Conservation (phyloP, 2,329 filamentous ascomycete genomes). For the Phaeosphaeriaceae sp. region DNA sequence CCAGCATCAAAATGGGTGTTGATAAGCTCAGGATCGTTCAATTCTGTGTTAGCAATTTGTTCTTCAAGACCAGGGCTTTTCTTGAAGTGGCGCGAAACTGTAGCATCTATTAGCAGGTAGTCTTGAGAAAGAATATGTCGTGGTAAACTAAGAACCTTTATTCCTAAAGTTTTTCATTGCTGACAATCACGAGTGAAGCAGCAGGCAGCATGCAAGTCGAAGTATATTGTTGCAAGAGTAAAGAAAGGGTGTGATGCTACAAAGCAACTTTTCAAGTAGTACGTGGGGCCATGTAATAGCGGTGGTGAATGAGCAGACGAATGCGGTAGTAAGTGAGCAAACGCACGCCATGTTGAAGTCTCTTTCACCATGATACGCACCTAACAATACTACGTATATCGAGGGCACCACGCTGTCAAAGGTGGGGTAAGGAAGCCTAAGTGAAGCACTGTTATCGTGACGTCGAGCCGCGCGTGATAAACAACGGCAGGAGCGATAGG, state of each 20-base stretch:
- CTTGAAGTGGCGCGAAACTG: slow-evolving; percentile 32
- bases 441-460: neutral
- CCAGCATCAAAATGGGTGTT: slow-evolving; percentile 21
- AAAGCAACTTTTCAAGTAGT: neutral
- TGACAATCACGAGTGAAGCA: neutral
- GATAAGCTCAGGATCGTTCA: neutral
- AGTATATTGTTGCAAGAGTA: too few relatives aligned
- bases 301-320: neutral
- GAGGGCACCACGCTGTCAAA: too few relatives aligned
- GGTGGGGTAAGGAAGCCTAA: too few relatives aligned
- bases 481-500: neutral
- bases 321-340: too few relatives aligned
- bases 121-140: neutral
- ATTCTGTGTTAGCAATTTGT: slow-evolving; percentile 12
- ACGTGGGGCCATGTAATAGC: neutral
- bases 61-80: slow-evolving; percentile 24
- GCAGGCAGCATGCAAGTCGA: neutral
- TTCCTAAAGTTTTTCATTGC: slow-evolving; percentile 27
- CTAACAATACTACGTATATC: too few relatives aligned
- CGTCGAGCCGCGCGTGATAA: slow-evolving; percentile 2
- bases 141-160: slow-evolving; percentile 19
- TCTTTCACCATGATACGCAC: too few relatives aligned
- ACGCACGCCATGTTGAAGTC: too few relatives aligned
- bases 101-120: neutral
- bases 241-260: neutral